Evolutionary conservation across 768 basidiomycete species (phyloP), one percentile per base, ranked within the genome.

Genomic region (Obba rivulosa): DNA sequence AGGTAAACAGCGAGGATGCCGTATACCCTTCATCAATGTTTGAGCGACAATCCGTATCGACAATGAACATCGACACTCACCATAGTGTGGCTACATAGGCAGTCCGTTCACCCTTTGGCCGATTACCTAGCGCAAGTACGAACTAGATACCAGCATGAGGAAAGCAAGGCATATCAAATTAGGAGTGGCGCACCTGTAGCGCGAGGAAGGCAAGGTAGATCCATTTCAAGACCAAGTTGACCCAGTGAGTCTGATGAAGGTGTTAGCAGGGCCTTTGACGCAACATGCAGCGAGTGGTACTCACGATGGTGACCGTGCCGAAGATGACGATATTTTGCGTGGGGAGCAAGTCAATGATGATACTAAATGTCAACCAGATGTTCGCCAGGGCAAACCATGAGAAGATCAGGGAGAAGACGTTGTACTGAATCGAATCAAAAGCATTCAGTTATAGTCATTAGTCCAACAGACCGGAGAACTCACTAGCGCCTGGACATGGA

Each of bases 321-420:
- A 96, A 96, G 45, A 93, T 57, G 43, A 71, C 64, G 57, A 77
- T 68, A 18, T 59, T 66, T 58, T 64, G 72, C 44, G 49, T 48
- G 3, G 87, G 87, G 13, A 93, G 74, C 36, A 96, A 77, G 59
- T 92, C 83, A 75, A 95, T 90, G 65, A 95, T 91, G 68, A 95
- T 94, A 52, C 83, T 84, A 76, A 95, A 95, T n/a, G 89, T 94
- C 49, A 96, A 71, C 90, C 91, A 96, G 38, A 94, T 71, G 62
- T 94, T 94, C 55, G 92, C 91, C 50, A 93, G 66, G 2, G 91
- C 83, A 69, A 96, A 95, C 91, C 92, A 97, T 8, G 87, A 83
- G 72, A 97, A 94, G 56, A 93, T 57, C 50, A 97, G 73, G 24
- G 79, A 85, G 63, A 89, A 81, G 43, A 92, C 58, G 67, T 92